These are phyloP conservation scores for Macadamia tetraphylla DNA, from an alignment of 164 flowering plant genomes.

Conservation along the genomic window DNA sequence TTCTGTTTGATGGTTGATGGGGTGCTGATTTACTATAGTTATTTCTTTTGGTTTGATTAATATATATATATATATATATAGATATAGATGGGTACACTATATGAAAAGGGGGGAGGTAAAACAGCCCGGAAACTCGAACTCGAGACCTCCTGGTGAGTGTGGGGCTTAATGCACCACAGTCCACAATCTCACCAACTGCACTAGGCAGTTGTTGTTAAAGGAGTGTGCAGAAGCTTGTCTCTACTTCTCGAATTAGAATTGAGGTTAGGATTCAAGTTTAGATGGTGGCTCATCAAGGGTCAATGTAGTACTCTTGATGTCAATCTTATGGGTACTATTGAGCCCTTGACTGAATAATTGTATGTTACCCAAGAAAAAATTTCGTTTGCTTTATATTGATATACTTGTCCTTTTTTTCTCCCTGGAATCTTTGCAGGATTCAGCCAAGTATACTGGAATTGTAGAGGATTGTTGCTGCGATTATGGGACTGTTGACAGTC, in stretches of 20 bases:
- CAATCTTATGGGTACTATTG: not conserved
- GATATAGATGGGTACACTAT: too few species aligned
- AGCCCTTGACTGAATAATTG: not conserved
- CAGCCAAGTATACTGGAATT: slow-evolving; percentile 66
- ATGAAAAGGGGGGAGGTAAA: too few species aligned
- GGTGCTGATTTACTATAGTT: too few species aligned
- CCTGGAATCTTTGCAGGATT: slow-evolving; percentile 30
- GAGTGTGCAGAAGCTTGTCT: not conserved
- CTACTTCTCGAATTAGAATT: not conserved
- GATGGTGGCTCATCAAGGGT: not conserved
- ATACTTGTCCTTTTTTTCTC: not conserved
- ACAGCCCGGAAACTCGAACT: not conserved
- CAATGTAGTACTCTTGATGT: not conserved
- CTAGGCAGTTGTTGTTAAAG: not conserved
- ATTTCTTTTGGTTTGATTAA: too few species aligned
- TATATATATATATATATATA: too few species aligned
- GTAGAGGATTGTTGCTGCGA: slow-evolving; percentile 96
- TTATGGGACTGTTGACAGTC: slow-evolving; percentile 74
- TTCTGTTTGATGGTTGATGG: too few species aligned
- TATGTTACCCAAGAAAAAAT: not conserved
- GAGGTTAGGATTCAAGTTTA: not conserved
- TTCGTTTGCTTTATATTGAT: not conserved
- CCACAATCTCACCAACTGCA: too few species aligned
- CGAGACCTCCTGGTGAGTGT: too few species aligned
- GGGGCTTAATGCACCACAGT: not conserved